A percentile compares a stretch with the other conserved stretches of the same genome.
Conservation (phyloP, 2,329 filamentous ascomycete species). For the Microdochium nivale region DNA sequence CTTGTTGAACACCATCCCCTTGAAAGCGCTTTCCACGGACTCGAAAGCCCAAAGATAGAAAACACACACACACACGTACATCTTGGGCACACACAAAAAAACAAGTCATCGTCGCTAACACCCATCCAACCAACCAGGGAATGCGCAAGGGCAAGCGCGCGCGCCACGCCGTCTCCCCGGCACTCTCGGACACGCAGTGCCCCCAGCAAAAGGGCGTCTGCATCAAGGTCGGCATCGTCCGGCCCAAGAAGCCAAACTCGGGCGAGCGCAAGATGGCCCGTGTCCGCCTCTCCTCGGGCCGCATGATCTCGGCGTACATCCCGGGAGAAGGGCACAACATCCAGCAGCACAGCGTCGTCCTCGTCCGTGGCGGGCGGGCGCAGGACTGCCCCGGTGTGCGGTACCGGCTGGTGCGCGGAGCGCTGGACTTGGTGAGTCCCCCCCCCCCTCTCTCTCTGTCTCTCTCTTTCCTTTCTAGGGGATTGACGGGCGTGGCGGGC, state of each 20-base stretch:
- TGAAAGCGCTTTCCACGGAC: too few species aligned
- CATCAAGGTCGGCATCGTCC: slow-evolving; percentile 84
- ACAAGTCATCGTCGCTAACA: too few species aligned
- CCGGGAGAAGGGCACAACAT: slow-evolving; percentile 98
- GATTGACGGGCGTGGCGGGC: too few species aligned
- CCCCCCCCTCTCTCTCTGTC: neutral
- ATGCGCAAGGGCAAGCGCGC: slow-evolving; percentile 72
- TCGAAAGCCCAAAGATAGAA: too few species aligned
- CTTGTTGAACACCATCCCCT: neutral
- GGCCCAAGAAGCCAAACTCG: slow-evolving; percentile 98
- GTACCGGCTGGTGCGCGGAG: slow-evolving; percentile 87
- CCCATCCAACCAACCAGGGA: slow-evolving; percentile 49
- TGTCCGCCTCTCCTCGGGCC: slow-evolving; percentile 79
- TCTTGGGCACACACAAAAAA: too few species aligned
- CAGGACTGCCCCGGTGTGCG: slow-evolving; percentile 99
- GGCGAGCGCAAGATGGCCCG: slow-evolving; percentile 93
- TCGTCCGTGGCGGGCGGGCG: slow-evolving; percentile 84
- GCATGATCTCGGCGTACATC: slow-evolving; percentile 86
- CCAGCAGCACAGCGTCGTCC: slow-evolving; percentile 94
- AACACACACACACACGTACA: too few species aligned
- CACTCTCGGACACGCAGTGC: slow-evolving; percentile 57
- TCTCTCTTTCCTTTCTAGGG: neutral
- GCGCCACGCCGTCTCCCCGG: slow-evolving; percentile 82
- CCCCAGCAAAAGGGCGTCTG: slow-evolving; percentile 94
- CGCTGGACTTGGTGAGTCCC: slow-evolving; percentile 77